phyloP scores from a whole-genome alignment of 352 stramenopile species.

The Phytophthora tubulina region DNA sequence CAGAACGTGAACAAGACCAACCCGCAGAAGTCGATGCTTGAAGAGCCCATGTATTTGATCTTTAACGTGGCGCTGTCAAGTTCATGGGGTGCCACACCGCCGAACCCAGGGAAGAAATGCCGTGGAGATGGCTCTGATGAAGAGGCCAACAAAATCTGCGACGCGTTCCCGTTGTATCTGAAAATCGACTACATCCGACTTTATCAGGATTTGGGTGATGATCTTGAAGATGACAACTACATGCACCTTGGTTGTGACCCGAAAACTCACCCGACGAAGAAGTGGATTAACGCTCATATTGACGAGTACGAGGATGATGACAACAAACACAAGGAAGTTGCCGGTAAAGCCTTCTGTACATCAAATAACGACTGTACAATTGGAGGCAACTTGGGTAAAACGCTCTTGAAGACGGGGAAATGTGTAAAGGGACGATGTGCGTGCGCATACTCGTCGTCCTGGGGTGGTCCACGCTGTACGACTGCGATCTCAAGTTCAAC shows the following conservation, averaged over 20 bases:
- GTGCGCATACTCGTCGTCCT: conserved; percentile 44
- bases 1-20: conserved; percentile 50
- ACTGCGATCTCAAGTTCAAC: conserved; percentile 32
- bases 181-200: conserved; percentile 67
- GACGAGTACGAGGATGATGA: conserved; percentile 60
- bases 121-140: conserved; percentile 35
- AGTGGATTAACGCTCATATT: conserved; percentile 58
- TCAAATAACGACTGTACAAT: conserved; percentile 68
- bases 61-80: conserved; percentile 94
- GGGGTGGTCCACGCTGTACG: conserved; percentile 68
- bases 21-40: conserved; percentile 86
- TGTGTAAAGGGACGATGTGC: conserved; percentile 51
- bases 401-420: conserved; percentile 41
- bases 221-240: conserved; percentile 41
- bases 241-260: conserved; percentile 59
- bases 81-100: conserved; percentile 52
- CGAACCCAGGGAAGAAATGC: conserved; percentile 36
- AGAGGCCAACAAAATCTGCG: conserved; percentile 58
- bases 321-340: conserved; percentile 60
- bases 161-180: conserved; percentile 43
- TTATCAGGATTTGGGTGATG: conserved; percentile 75
- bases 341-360: conserved; percentile 61
- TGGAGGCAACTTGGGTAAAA: conserved; percentile 19
- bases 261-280: conserved; percentile 49
- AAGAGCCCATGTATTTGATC: conserved; percentile 94